Evolutionary conservation across 1,284 basidiomycete genomes (phyloP).

Genomic region (Ustilago trichophora): DNA sequence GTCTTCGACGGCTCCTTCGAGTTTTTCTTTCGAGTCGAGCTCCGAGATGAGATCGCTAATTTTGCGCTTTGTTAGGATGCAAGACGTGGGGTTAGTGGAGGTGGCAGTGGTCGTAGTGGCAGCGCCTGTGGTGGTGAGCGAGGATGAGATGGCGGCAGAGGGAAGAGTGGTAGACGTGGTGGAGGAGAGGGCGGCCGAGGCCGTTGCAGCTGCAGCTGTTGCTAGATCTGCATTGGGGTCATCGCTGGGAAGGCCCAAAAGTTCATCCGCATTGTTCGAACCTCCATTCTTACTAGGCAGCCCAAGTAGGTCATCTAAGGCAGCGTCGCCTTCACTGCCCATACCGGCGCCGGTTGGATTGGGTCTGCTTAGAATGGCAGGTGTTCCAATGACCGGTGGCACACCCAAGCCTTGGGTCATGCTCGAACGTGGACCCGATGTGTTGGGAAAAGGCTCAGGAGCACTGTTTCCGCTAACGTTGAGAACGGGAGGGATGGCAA

Average conservation of each 20-base stretch:
- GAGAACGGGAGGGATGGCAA: constrained; percentile 41
- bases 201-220: constrained; percentile 6
- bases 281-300: no score
- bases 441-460: constrained; percentile 59
- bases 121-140: neutral
- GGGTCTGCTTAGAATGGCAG: constrained; percentile 58
- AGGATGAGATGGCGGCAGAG: no score
- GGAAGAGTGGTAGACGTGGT: neutral
- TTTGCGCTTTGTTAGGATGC: constrained; percentile 73
- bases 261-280: no score
- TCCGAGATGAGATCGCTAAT: constrained; percentile 90
- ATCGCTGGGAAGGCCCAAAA: constrained; percentile 30
- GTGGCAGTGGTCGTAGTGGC: neutral
- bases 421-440: constrained; percentile 51
- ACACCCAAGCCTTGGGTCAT: constrained; percentile 62
- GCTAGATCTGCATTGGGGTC: no score
- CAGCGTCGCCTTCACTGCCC: constrained; percentile 5
- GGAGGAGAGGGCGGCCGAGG: constrained; percentile 4
- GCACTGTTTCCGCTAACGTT: constrained; percentile 30
- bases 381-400: constrained; percentile 55
- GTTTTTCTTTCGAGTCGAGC: constrained; percentile 83
- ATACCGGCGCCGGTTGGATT: constrained; percentile 43
- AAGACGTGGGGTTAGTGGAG: neutral
- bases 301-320: no score
- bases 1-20: constrained; percentile 71